Evolutionary conservation across 805 yeast species (phyloP), one percentile per base, ranked within the genome.

Genomic region (Phaffomyces antillensis): DNA sequence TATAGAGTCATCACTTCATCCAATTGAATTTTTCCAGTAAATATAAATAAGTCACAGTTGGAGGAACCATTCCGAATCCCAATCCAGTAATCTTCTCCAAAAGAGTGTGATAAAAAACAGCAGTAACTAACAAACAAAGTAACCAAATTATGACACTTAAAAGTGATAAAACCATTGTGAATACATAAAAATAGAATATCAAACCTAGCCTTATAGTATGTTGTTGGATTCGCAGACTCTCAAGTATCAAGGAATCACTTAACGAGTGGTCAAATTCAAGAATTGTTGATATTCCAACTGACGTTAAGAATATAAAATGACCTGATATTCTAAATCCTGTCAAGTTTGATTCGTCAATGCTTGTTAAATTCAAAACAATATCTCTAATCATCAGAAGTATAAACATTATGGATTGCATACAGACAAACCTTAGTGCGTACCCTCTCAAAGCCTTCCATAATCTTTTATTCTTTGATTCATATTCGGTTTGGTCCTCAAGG

Each of bases 81-180:
- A 83, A 65, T 1, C 96, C 96, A 18, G 77, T 70, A 1, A 85
- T 47, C 56, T 87, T 88, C 56, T 89, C 97, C 2, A 65, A 46
- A n/a, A 84, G 58, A 1, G 90, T 78, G 63, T 89, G 97, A 70
- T 87, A 89, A 60, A 85, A 85, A n/a, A 84, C 67, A 43, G 87
- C 75, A 2, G 97, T 89, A 73, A 86, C 78, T 24, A 82, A 65
- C 34, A 88, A 67, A 16, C 63, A 44, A 6, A 51, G 37, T 83
- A 84, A 80, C 79, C 88, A 86, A 8, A 53, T 47, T 8, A 46
- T 34, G 13, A 65, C 39, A 6, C 30, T 35, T 7, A 44, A 15
- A 4, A 44, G 13, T 2, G 39, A 35, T 3, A 25, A 12, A 7
- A 37, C 6, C 39, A 44, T 37, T 2, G 44, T 40, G 3, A 40